A percentile compares a stretch with the other conserved stretches of the same genome.
These are phyloP conservation scores for Cadophora sp. DNA, from an alignment of 2,329 filamentous ascomycete genomes.

Conservation along the genomic window DNA sequence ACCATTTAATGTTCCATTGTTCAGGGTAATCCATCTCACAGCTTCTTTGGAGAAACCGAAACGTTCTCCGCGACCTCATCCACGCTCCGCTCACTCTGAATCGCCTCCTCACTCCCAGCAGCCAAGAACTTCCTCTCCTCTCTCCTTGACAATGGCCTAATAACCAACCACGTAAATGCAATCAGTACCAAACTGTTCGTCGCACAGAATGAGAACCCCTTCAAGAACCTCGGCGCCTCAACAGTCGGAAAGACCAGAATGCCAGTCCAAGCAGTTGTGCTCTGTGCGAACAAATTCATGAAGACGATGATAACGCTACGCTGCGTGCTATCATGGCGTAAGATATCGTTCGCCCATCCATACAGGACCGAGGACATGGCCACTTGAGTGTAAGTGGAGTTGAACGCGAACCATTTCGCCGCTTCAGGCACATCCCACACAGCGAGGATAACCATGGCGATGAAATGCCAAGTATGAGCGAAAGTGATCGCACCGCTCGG, in stretches of 20 bases:
- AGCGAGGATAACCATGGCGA: conserved; percentile 59
- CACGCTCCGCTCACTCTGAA: conserved; percentile 6
- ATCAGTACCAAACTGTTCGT: conserved; percentile 45
- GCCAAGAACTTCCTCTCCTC: conserved; percentile 24
- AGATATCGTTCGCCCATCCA: conserved; percentile 54
- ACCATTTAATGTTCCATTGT: no score
- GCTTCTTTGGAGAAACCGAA: conserved; percentile 1
- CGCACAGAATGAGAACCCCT: conserved; percentile 45
- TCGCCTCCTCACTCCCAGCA: conserved; percentile 10
- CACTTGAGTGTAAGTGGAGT: conserved; percentile 50
- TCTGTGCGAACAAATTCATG: conserved; percentile 53
- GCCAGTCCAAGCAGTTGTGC: conserved; percentile 55
- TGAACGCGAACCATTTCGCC: conserved; percentile 60
- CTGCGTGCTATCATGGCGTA: conserved; percentile 48
- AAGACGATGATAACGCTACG: conserved; percentile 51
- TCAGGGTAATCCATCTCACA: not conserved
- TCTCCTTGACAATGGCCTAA: conserved; percentile 28
- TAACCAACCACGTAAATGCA: conserved; percentile 31
- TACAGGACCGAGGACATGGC: conserved; percentile 55
- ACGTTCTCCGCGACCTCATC: not conserved
- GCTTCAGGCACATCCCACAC: conserved; percentile 63
- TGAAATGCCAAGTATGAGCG: conserved; percentile 55
- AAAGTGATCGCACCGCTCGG: conserved; percentile 62
- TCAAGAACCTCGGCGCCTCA: conserved; percentile 51
- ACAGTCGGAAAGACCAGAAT: conserved; percentile 54